Conservation (phyloP, 306 rosid genomes). For the Begonia masoniana region DNA sequence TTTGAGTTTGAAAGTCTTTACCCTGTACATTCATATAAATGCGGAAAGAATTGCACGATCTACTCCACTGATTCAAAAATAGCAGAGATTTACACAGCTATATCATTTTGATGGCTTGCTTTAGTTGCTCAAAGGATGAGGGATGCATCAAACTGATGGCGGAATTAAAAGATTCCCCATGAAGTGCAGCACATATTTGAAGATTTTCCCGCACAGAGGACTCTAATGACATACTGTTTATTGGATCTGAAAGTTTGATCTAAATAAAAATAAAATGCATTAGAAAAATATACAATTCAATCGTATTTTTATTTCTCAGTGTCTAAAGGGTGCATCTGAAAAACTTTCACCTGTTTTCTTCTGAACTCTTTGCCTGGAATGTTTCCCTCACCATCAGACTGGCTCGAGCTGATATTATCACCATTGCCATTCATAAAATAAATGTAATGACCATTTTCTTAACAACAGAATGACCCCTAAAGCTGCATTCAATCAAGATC, state of each 20-base stretch:
- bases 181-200: constrained; percentile 77
- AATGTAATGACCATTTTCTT: no score
- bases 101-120: constrained; percentile 76
- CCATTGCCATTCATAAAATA: constrained; percentile 28
- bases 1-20: no score
- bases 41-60: no score
- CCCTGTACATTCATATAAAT: no score
- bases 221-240: constrained; percentile 74
- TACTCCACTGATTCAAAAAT: no score
- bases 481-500: constrained; percentile 4
- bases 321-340: constrained; percentile 7
- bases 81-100: constrained; percentile 10
- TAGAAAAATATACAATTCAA: constrained; percentile 7
- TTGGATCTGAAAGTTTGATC: constrained; percentile 82
- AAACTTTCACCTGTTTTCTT: constrained; percentile 65
- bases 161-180: constrained; percentile 83
- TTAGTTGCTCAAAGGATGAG: constrained; percentile 64
- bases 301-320: constrained; percentile 5
- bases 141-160: constrained; percentile 85
- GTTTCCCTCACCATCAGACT: constrained; percentile 37
- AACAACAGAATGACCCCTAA: constrained; percentile 1
- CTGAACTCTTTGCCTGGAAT: constrained; percentile 54
- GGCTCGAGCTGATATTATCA: constrained; percentile 42
- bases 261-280: constrained; percentile 20
- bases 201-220: constrained; percentile 74